Evolutionary conservation across 2,329 filamentous ascomycete species (phyloP).

Genomic region (Oidium heveae): DNA sequence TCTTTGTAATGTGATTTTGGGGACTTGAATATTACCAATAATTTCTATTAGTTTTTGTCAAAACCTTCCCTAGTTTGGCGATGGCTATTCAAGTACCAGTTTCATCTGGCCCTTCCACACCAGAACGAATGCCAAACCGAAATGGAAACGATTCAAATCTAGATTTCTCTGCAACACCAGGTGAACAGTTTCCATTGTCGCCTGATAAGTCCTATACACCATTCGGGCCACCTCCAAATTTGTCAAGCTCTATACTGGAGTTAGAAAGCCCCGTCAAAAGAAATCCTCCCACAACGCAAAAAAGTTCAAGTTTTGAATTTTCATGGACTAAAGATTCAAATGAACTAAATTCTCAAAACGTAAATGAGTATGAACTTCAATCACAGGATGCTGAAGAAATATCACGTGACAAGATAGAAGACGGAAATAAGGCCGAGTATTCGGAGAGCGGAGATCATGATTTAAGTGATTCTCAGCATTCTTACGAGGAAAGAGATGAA

Average conservation of each 20-base stretch:
- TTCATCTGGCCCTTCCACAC: conserved; percentile 15
- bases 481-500: conserved; percentile 3
- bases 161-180: conserved; percentile 29
- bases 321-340: background rate
- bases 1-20: too few species aligned
- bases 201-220: conserved; percentile 27
- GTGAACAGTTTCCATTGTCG: conserved; percentile 26
- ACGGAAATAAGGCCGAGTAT: conserved; percentile 13
- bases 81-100: background rate
- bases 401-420: conserved; percentile 15
- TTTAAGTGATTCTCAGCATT: background rate
- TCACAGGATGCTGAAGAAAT: conserved; percentile 6
- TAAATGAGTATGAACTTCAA: conserved; percentile 15
- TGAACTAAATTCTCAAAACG: background rate
- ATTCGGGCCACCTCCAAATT: conserved; percentile 23
- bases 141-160: conserved; percentile 1
- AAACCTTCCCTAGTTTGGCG: background rate
- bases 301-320: background rate
- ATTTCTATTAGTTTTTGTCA: too few species aligned
- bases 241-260: conserved; percentile 24
- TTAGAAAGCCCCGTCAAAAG: conserved; percentile 6
- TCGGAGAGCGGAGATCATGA: conserved; percentile 1
- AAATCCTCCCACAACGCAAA: background rate
- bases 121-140: conserved; percentile 11
- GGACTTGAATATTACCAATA: too few species aligned